A percentile compares a stretch with the other conserved stretches of the same genome.
Evolutionary conservation across 1,284 basidiomycete genomes (phyloP).

Genomic region (Irpex lacteus): DNA sequence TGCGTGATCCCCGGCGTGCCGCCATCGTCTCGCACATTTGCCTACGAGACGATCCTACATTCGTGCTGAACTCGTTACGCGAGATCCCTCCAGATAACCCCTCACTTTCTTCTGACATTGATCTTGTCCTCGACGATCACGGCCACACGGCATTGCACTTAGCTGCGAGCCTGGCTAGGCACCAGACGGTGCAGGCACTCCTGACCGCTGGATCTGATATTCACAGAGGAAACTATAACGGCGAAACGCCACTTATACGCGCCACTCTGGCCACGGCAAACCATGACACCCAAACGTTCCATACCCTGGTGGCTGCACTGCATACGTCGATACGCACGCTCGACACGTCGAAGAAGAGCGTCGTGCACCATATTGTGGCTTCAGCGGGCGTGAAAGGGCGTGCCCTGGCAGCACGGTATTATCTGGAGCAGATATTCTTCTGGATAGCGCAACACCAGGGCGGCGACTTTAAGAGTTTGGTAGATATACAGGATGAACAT

Average conservation of each 20-base stretch:
- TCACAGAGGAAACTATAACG: constrained; percentile 87
- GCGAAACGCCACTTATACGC: constrained; percentile 94
- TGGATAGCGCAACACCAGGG: constrained; percentile 75
- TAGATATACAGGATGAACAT: constrained; percentile 94
- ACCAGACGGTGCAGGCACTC: constrained; percentile 65
- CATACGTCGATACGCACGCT: constrained; percentile 82
- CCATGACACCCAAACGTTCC: constrained; percentile 79
- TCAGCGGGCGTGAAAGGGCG: constrained; percentile 91
- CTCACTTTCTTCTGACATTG: constrained; percentile 50
- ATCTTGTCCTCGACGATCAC: constrained; percentile 88
- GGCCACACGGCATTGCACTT: constrained; percentile 95
- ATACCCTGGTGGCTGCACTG: constrained; percentile 61
- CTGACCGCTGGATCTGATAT: constrained; percentile 79
- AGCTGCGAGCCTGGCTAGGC: constrained; percentile 83
- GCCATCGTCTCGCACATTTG: constrained; percentile 64
- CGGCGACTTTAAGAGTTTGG: constrained; percentile 74
- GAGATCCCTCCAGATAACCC: constrained; percentile 53
- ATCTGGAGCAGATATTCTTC: constrained; percentile 87
- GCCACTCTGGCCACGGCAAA: constrained; percentile 90
- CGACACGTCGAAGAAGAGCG: constrained; percentile 86
- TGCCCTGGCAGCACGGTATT: constrained; percentile 83
- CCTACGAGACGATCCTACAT: constrained; percentile 61
- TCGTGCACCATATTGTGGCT: constrained; percentile 93
- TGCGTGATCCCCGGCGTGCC: constrained; percentile 60
- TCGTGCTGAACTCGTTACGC: constrained; percentile 62